Base-by-base conservation (phyloP, 768 basidiomycete genomes). In the Nidularia pulvinata region DNA sequence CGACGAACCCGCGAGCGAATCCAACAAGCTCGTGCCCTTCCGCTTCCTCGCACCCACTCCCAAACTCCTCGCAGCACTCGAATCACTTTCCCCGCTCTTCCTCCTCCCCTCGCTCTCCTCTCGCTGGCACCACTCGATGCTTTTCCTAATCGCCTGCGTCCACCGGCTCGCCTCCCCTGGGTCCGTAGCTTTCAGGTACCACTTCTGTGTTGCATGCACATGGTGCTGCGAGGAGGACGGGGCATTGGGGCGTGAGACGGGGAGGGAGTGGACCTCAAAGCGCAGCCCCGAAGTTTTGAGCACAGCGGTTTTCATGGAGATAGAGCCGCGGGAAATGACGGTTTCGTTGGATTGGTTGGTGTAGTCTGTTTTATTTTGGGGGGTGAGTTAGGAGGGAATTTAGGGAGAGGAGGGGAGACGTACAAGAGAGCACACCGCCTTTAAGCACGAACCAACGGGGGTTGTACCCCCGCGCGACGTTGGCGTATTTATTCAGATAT, bases 361-460 rank as follows among this genome's bases (percentile, higher is more conserved):
- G 65, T 91, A 97, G n/a, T n/a, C n/a, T n/a, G n/a, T n/a, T n/a
- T n/a, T n/a, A n/a, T n/a, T n/a, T n/a, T n/a, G n/a, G n/a, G n/a
- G n/a, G n/a, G n/a, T n/a, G n/a, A n/a, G n/a, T n/a, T n/a, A n/a
- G n/a, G n/a, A n/a, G n/a, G n/a, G n/a, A n/a, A n/a, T n/a, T n/a
- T n/a, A 48, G 42, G 37, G 19, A 42, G 7, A 43, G 6, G 14
- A 42, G 45, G 11, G 48, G 13, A 34, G 1, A 80, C 89, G 25
- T 64, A 91, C 92, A 94, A 14, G 90, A 92, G n/a, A 95, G 67
- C 25, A 90, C 76, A 0, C 93, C 95, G 51, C 88, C 82, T 61
- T 91, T 87, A 16, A 97, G 79, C 0, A 96, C 92, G 63, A 98
- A 96, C 93, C 94, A 97, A 1, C 95, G 78, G 0, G 90, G 89